A percentile compares a stretch with the other conserved stretches of the same genome.
Conservation (phyloP, 805 yeast species). For the Ogataea saltuana region DNA sequence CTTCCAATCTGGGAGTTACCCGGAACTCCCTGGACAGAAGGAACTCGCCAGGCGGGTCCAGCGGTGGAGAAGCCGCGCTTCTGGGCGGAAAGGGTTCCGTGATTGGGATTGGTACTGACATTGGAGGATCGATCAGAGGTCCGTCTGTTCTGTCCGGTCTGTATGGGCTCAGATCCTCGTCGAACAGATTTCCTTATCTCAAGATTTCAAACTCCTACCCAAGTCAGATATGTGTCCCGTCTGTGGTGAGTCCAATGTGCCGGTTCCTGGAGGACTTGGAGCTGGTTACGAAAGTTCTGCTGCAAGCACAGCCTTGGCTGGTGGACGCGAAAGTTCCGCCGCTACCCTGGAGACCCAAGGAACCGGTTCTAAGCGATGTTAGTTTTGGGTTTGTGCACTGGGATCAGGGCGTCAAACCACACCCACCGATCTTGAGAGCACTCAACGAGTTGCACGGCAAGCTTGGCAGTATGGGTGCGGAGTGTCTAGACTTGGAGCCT, state of each 20-base stretch:
- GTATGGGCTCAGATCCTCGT: conserved; percentile 37
- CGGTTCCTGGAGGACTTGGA: conserved; percentile 34
- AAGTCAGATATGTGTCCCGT: conserved; percentile 33
- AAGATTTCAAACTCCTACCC: conserved; percentile 35
- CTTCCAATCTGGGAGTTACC: conserved; percentile 41
- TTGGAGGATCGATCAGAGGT: conserved; percentile 40
- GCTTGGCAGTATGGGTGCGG: conserved; percentile 25
- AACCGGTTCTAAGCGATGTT: conserved; percentile 29
- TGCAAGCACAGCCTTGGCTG: conserved; percentile 45
- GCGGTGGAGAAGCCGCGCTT: conserved; percentile 47
- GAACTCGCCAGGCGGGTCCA: conserved; percentile 44
- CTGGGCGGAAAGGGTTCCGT: conserved; percentile 34
- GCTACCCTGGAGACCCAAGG: conserved; percentile 45
- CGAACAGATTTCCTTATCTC: conserved; percentile 38
- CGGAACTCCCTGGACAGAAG: conserved; percentile 39
- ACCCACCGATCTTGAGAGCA: conserved; percentile 54
- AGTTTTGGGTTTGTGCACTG: conserved; percentile 46
- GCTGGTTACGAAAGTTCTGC: conserved; percentile 39
- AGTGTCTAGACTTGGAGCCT: conserved; percentile 42
- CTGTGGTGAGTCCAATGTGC: conserved; percentile 40
- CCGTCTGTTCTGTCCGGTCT: conserved; percentile 37
- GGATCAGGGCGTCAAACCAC: conserved; percentile 50
- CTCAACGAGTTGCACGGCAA: conserved; percentile 29
- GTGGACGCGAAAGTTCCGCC: conserved; percentile 51
- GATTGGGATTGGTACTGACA: conserved; percentile 41